A percentile compares a stretch with the other conserved stretches of the same genome.
phyloP scores from a whole-genome alignment of 257 asterid genomes.

The Scutellaria barbata region DNA sequence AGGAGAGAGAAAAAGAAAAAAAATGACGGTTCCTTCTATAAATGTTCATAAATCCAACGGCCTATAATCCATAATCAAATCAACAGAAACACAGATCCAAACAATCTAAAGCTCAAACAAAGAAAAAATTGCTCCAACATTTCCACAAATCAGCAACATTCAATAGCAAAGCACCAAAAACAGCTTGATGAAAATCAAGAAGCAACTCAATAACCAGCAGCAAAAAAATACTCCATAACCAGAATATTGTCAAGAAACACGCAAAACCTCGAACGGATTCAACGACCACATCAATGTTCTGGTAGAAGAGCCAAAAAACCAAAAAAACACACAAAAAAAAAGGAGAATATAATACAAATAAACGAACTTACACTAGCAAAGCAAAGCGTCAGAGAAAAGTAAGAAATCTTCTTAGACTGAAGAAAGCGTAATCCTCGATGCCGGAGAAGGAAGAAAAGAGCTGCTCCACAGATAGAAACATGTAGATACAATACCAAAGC shows the following conservation, averaged over 20 bases:
- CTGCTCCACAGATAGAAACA: constrained; percentile 24
- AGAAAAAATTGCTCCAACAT: constrained; percentile 10
- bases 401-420: constrained; percentile 54
- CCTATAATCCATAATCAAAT: constrained; percentile 11
- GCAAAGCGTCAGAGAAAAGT: constrained; percentile 52
- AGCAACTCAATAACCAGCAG: constrained; percentile 23
- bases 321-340: not conserved
- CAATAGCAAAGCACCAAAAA: constrained; percentile 12
- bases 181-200: constrained; percentile 19
- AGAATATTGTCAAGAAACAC: constrained; percentile 22
- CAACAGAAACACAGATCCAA: constrained; percentile 46
- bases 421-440: constrained; percentile 46
- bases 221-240: constrained; percentile 8
- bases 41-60: not conserved
- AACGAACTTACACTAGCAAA: constrained; percentile 65
- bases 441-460: constrained; percentile 42
- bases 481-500: constrained; percentile 26
- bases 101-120: constrained; percentile 32
- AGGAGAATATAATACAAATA: constrained; percentile 7
- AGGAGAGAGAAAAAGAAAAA: not conserved
- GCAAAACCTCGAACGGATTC: constrained; percentile 17
- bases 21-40: constrained; percentile 27
- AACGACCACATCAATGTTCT: not conserved
- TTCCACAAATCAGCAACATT: not conserved
- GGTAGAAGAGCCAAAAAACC: constrained; percentile 2